Base-by-base conservation (phyloP, 1,139 yeast species). In the Candida smagusa region DNA sequence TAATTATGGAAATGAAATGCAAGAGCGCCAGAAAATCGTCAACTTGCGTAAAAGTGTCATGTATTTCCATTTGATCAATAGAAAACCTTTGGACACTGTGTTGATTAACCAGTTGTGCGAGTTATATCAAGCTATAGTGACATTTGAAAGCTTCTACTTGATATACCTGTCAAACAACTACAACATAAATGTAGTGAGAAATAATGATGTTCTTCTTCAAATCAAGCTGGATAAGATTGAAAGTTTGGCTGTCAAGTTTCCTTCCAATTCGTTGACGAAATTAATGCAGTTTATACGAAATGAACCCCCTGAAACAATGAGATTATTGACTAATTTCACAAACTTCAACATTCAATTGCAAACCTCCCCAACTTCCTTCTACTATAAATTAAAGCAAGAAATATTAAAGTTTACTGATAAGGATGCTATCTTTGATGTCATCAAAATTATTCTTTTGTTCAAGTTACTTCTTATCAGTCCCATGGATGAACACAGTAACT, bases 21-120 rank as follows among this genome's bases (percentile, higher is more conserved):
- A 49, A 35, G 65, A 63, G 37, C 66, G 66, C 41, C 69, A 65
- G 38, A 65, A 64, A 39, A 50, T 66, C 12, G 46, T 62, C 33
- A 53, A 63, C 44, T 45, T 68, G 23, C 52, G 66, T 35, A 61
- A 60, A 32, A 59, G 69, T n/a, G 58, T 68, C n/a, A 53, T 67
- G 12, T 65, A 54, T 43, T 65, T 55, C 42, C 71, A 65, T 42
- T 49, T 68, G 32, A 60, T 68, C 11, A 61, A 62, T 42, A 44
- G 57, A 21, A 52, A 52, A 25, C 49, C 56, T 28, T 54, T 54
- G 12, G 48, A 55, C 6, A 54, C 50, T 9, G 38, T 52, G 7
- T 43, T 45, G n/a, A 46, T 53, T 13, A 49, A 48, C 7, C 67
- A 65, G 40, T 39, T 66, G 28, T 58, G 56, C 39, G 74, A 68